Percentiles rank a stretch among this genome's conserved stretches.
These are phyloP conservation scores for Suillus tomentosus DNA, from an alignment of 768 basidiomycete genomes.

Conservation along the genomic window DNA sequence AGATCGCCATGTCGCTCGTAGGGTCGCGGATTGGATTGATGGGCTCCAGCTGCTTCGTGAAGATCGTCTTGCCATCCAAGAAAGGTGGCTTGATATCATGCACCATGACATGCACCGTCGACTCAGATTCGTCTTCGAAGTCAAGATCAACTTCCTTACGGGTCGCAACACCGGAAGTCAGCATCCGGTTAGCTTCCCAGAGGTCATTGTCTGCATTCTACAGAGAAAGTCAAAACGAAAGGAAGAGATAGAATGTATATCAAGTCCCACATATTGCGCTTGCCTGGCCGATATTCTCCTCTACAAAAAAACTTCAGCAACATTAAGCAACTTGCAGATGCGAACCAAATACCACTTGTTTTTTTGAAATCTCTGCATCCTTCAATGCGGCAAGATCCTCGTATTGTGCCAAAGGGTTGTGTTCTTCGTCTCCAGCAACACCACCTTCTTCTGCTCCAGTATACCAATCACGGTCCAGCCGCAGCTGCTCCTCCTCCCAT, in stretches of 20 bases:
- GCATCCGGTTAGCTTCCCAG: conserved; percentile 98
- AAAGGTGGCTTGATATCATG: conserved; percentile 98
- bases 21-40: conserved; percentile 95
- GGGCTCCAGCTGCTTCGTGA: conserved; percentile 94
- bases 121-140: conserved; percentile 95
- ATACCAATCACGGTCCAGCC: conserved; percentile 96
- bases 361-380: conserved; percentile 73
- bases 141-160: conserved; percentile 87
- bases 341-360: conserved; percentile 59
- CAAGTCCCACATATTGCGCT: conserved; percentile 82
- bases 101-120: conserved; percentile 95
- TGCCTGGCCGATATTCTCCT: conserved; percentile 92
- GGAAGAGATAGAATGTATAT: neutral
- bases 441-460: conserved; percentile 86
- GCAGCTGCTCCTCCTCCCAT: conserved; percentile 97
- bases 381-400: conserved; percentile 77
- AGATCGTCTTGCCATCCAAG: conserved; percentile 93
- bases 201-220: conserved; percentile 98
- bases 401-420: conserved; percentile 91
- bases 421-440: conserved; percentile 86
- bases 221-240: conserved; percentile 20
- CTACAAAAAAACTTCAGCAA: conserved; percentile 38
- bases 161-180: conserved; percentile 92
- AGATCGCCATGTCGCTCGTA: conserved; percentile 93
- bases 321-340: conserved; percentile 1